These are phyloP conservation scores for Microcera coccophila DNA, from an alignment of 2,329 filamentous ascomycete genomes.

Conservation along the genomic window DNA sequence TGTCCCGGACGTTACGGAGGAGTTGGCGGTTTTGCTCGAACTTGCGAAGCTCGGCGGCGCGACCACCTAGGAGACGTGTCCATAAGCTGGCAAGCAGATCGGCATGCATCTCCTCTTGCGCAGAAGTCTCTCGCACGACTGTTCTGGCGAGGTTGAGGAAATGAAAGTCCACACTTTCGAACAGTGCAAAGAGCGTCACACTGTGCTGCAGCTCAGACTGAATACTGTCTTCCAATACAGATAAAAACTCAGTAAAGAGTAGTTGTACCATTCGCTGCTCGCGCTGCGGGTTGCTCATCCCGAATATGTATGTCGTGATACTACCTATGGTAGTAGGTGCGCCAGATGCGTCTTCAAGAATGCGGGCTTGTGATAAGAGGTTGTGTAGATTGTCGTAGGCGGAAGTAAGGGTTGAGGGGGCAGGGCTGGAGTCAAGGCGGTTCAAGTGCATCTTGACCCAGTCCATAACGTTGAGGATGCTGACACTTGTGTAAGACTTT, in stretches of 20 bases:
- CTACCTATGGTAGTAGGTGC: slow-evolving; percentile 65
- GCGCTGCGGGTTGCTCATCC: slow-evolving; percentile 74
- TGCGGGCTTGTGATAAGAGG: slow-evolving; percentile 61
- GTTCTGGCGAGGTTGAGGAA: slow-evolving; percentile 84
- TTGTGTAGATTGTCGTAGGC: slow-evolving; percentile 82
- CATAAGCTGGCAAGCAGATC: slow-evolving; percentile 82
- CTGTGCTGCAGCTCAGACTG: slow-evolving; percentile 77
- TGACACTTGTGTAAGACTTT: slow-evolving; percentile 31
- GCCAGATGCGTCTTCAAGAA: slow-evolving; percentile 53
- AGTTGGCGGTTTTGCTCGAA: slow-evolving; percentile 86
- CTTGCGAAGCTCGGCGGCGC: slow-evolving; percentile 72
- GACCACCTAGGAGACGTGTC: slow-evolving; percentile 77
- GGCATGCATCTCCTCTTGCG: slow-evolving; percentile 74
- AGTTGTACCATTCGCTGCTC: slow-evolving; percentile 77
- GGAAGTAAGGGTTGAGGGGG: slow-evolving; percentile 56
- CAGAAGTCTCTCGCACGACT: slow-evolving; percentile 77
- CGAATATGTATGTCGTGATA: slow-evolving; percentile 70
- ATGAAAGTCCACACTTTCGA: slow-evolving; percentile 85
- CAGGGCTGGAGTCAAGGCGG: slow-evolving; percentile 59
- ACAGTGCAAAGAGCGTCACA: slow-evolving; percentile 78
- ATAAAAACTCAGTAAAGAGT: slow-evolving; percentile 79
- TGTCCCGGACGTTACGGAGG: slow-evolving; percentile 72
- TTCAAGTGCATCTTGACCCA: slow-evolving; percentile 86
- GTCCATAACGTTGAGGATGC: slow-evolving; percentile 91
- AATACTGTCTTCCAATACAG: slow-evolving; percentile 85